Conservation (phyloP, 2,329 filamentous ascomycete genomes). For the Pseudocercospora musae region DNA sequence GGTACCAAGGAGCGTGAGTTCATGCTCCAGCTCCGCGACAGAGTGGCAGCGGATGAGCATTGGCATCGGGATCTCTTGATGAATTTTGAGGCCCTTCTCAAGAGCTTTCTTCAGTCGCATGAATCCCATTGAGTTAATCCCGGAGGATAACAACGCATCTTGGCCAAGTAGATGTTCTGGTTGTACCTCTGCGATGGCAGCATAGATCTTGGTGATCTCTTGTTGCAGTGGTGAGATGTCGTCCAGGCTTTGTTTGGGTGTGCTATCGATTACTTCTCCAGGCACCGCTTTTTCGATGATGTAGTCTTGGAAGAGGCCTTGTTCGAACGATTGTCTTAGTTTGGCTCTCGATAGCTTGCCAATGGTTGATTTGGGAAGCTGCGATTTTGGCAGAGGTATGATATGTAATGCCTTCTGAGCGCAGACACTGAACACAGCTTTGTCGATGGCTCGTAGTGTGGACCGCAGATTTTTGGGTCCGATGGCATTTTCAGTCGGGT, state of each 20-base stretch:
- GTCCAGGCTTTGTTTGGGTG: slow-evolving; percentile 1
- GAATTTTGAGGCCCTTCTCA: slow-evolving; percentile 20
- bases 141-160: slow-evolving; percentile 18
- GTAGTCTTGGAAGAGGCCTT: slow-evolving; percentile 15
- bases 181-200: slow-evolving; percentile 12
- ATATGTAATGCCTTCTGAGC: slow-evolving; percentile 21
- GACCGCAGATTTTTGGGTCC: slow-evolving; percentile 16
- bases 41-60: slow-evolving; percentile 21
- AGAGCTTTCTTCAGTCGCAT: slow-evolving; percentile 25
- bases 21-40: slow-evolving; percentile 15
- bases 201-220: slow-evolving; percentile 21
- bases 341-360: slow-evolving; percentile 26
- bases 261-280: not conserved
- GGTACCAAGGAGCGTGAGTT: slow-evolving; percentile 19
- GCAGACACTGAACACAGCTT: slow-evolving; percentile 19
- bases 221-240: slow-evolving; percentile 15
- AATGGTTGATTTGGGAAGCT: slow-evolving; percentile 24
- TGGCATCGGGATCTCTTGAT: slow-evolving; percentile 20
- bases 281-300: slow-evolving; percentile 1
- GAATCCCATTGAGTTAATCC: slow-evolving; percentile 20
- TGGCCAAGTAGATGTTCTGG: slow-evolving; percentile 13
- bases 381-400: slow-evolving; percentile 19
- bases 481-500: slow-evolving; percentile 22
- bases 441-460: slow-evolving; percentile 19
- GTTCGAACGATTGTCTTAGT: slow-evolving; percentile 19